Base-by-base conservation (phyloP, 1,139 yeast species). In the Suhomyces wounanorum region DNA sequence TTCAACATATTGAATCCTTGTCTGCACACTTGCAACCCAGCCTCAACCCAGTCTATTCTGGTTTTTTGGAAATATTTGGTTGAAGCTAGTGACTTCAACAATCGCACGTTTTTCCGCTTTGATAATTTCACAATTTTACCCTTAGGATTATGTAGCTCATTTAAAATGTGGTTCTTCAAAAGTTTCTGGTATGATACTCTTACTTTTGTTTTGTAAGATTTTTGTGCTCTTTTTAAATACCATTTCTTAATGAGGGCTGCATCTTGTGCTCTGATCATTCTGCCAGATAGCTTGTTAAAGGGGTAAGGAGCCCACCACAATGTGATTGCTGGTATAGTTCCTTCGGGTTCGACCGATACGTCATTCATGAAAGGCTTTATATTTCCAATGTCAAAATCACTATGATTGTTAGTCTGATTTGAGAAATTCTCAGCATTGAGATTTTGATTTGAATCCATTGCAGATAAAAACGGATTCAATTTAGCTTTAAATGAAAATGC, bases 1-100 rank as follows among this genome's bases (percentile, higher is more conserved):
- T 92, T 94, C 43, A 95, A 77, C 96, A 94, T 92, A 59, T 91
- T 92, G 66, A 87, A 89, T 0, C 99, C 99, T 67, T 95, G 99
- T 36, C 85, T 81, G 62, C 97, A 89, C 1, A 95, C 84, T 67
- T 94, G 99, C 50, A 94, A 71, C 26, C 97, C 99, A 1, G 98
- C 99, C 66, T 95, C 99, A 1, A 94, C 95, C 99, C 99, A 95
- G 66, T 94, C 99, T 46, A 94, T 85, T 0, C 91, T 80, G 0
- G 99, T 94, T 61, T 88, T 87, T 62, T 91, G 96, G 69, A 95
- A 95, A 66, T 83, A 95, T 59, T 89, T 91, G 0, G 99, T 94
- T 40, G 80, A 76, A 54, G 83, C 84, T 55, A 95, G 77, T 40
- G 84, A 79, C 55, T 83, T 83, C 41, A 94, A 66, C n/a, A 94